Percentiles rank a stretch among this genome's conserved stretches.
These are phyloP conservation scores for Potentilla sterilis DNA, from an alignment of 306 rosid genomes.

Conservation along the genomic window DNA sequence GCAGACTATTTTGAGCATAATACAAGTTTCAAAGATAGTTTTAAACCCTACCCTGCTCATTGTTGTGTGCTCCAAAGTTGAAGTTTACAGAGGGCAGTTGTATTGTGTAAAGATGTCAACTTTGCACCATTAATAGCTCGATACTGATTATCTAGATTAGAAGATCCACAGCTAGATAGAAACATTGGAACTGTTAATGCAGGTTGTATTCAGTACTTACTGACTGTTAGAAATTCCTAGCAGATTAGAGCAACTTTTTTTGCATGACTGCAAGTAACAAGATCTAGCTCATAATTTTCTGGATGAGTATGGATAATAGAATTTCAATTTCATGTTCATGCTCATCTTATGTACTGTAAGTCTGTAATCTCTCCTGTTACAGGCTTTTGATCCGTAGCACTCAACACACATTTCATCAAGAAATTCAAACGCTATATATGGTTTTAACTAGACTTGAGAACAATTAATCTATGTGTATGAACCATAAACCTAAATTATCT, in stretches of 20 bases:
- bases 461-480: neutral
- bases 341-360: neutral
- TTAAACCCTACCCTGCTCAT: slow-evolving; percentile 54
- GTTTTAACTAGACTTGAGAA: neutral
- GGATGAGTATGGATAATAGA: slow-evolving; percentile 2
- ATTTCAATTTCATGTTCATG: neutral
- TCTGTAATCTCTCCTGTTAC: too few species aligned
- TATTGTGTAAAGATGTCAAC: slow-evolving; percentile 18
- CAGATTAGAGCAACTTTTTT: slow-evolving; percentile 19
- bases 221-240: slow-evolving; percentile 6
- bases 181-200: slow-evolving; percentile 21
- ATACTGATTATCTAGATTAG: slow-evolving; percentile 26
- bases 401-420: neutral
- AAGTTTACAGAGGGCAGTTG: too few species aligned
- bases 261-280: neutral
- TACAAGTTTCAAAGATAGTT: slow-evolving; percentile 48
- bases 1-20: slow-evolving; percentile 64
- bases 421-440: neutral
- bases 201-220: slow-evolving; percentile 17
- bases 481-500: neutral
- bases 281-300: slow-evolving; percentile 13
- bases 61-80: slow-evolving; percentile 42
- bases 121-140: slow-evolving; percentile 14
- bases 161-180: slow-evolving; percentile 20
- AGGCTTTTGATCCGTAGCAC: too few species aligned